Base-by-base conservation (phyloP, 768 basidiomycete species). In the Dioszegia crocea region DNA sequence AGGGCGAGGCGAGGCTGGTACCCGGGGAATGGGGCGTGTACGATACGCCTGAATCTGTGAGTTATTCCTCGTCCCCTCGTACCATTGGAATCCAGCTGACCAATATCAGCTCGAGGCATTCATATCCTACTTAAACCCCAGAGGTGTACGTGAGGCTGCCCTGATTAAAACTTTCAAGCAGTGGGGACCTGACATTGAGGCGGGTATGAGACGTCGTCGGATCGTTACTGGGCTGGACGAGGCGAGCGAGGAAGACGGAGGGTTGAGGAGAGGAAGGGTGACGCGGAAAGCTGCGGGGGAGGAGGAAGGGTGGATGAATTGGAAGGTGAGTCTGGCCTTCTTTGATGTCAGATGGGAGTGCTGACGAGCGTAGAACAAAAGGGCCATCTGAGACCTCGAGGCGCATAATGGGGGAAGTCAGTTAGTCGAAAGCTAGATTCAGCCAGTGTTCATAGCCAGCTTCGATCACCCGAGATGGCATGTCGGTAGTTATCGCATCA, bases 21-120 rank as follows among this genome's bases (percentile, higher is more conserved):
- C 77, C 85, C 29, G 85, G 85, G 55, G 88, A 94, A 66, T 99
- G 94, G 94, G 92, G 84, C n/a, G 86, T 85, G 19, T 94, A 89
- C 77, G 85, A 88, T 49, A 86, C 88, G 60, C 75, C 87, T 23
- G 91, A 96, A 70, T 87, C 93, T 86, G 93, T 93, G 64, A 59
- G 84, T 76, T 14, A 33, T 6, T 14, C 33, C 33, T 33, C 33
- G 14, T 33, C 14, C 14, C 33, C 10, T 29, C 26, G 14, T 40
- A 30, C 23, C 9, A 17, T 36, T 43, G 10, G 4, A 3, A 12
- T 11, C 14, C 9, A 11, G 11, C n/a, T 56, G 19, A 24, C 21
- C n/a, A 24, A 47, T 2, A 10, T 12, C 73, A 97, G 93, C 77
- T 94, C 55, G 87, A 90, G 36, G 84, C 86, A 56, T 88, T 89